Evolutionary conservation across 2,329 filamentous ascomycete species (phyloP).

Genomic region (Ophiosphaerella narmari): DNA sequence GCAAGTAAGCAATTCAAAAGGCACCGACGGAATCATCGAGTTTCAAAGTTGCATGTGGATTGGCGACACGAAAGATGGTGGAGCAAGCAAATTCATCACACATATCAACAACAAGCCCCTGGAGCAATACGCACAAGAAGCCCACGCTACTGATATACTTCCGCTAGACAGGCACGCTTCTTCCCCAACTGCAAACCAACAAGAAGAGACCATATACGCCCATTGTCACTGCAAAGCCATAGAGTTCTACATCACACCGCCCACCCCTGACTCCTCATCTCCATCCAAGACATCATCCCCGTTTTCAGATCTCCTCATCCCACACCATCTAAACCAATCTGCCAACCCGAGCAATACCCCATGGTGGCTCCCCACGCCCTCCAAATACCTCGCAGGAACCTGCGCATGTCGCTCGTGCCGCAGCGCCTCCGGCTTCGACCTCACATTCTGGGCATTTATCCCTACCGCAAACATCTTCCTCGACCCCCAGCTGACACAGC

Average conservation of each 20-base stretch:
- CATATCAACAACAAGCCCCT: slow-evolving; percentile 35
- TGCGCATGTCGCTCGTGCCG: slow-evolving; percentile 57
- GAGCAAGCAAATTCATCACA: slow-evolving; percentile 54
- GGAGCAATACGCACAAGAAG: slow-evolving; percentile 18
- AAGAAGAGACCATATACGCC: slow-evolving; percentile 35
- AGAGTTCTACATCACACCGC: slow-evolving; percentile 46
- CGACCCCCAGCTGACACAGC: slow-evolving; percentile 20
- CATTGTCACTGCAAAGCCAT: slow-evolving; percentile 56
- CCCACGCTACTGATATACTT: slow-evolving; percentile 3
- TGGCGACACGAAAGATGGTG: slow-evolving; percentile 58
- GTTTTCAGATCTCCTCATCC: slow-evolving; percentile 47
- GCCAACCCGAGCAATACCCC: slow-evolving; percentile 18
- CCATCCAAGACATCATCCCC: slow-evolving; percentile 37
- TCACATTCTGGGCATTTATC: slow-evolving; percentile 55
- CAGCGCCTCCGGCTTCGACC: slow-evolving; percentile 48
- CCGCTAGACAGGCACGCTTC: no score
- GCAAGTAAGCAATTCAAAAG: slow-evolving; percentile 25
- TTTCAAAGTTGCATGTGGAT: slow-evolving; percentile 52
- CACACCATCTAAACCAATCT: slow-evolving; percentile 14
- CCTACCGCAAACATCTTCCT: slow-evolving; percentile 47
- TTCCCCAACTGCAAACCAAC: no score
- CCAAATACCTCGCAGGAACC: slow-evolving; percentile 47
- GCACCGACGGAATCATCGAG: slow-evolving; percentile 36
- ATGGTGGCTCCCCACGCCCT: slow-evolving; percentile 40
- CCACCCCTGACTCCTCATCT: slow-evolving; percentile 27